Conservation (phyloP, 179 eudicot genomes). For the Dionaea muscipula region DNA sequence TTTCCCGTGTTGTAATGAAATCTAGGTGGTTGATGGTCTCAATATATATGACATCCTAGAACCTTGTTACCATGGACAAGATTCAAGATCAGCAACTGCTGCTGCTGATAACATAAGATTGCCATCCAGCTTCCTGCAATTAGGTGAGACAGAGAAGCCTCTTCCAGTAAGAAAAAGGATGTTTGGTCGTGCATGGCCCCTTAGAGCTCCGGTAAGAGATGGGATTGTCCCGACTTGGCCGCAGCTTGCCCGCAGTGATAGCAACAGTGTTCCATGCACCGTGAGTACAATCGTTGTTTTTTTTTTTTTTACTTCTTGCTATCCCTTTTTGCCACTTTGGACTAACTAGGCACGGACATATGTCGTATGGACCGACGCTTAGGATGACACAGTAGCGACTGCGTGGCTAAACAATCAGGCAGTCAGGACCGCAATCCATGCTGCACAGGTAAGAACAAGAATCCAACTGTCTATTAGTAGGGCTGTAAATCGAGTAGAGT, state of each 20-base stretch:
- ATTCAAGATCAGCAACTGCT: conserved; percentile 12
- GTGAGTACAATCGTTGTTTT: conserved; percentile 29
- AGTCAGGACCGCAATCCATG: conserved; percentile 79
- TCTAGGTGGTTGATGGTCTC: conserved; percentile 43
- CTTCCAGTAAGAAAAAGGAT: conserved; percentile 81
- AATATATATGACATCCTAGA: conserved; percentile 82
- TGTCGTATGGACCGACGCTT: background rate
- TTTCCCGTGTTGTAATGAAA: too few species aligned
- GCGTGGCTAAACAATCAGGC: conserved; percentile 66
- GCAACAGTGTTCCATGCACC: conserved; percentile 54
- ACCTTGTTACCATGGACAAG: conserved; percentile 67
- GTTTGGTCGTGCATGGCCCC: conserved; percentile 98
- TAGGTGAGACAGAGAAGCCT: conserved; percentile 78
- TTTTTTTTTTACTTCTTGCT: background rate
- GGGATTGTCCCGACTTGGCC: conserved; percentile 95
- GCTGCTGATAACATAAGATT: conserved; percentile 20
- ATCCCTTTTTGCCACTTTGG: background rate
- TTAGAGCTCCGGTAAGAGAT: conserved; percentile 71
- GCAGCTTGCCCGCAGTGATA: conserved; percentile 42
- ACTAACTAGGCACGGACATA: background rate
- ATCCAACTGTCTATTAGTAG: background rate
- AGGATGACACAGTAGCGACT: conserved; percentile 75
- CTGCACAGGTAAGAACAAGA: conserved; percentile 41
- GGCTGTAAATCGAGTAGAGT: too few species aligned
- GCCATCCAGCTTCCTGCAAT: conserved; percentile 63